phyloP scores from a whole-genome alignment of 192 early-diverging fungal genomes.

The Kickxella alabastrina region DNA sequence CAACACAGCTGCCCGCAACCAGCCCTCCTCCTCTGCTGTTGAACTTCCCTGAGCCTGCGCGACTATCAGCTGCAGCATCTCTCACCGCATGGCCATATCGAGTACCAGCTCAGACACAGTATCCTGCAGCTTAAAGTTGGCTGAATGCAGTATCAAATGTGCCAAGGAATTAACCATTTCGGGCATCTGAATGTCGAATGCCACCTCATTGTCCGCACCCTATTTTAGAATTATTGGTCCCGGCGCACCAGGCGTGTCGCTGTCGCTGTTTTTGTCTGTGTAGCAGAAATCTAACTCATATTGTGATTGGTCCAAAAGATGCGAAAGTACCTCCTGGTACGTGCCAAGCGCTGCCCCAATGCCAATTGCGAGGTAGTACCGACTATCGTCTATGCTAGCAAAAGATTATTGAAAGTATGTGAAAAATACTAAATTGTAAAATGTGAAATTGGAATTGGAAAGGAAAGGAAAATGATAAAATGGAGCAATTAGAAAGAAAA shows the following conservation, averaged over 20 bases:
- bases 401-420: too few relatives aligned
- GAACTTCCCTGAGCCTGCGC: too few relatives aligned
- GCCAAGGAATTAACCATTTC: slow-evolving; percentile 10
- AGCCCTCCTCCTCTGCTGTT: slow-evolving; percentile 2
- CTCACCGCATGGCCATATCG: slow-evolving; percentile 16
- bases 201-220: too few relatives aligned
- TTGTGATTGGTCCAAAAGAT: slow-evolving; percentile 25
- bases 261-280: neutral
- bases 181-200: too few relatives aligned
- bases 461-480: too few relatives aligned
- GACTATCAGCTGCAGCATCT: slow-evolving; percentile 15
- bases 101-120: slow-evolving; percentile 25
- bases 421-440: too few relatives aligned
- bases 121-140: slow-evolving; percentile 1
- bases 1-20: slow-evolving; percentile 10
- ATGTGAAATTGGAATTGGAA: too few relatives aligned
- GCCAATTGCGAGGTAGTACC: too few relatives aligned
- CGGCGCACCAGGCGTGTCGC: slow-evolving; percentile 12
- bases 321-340: slow-evolving; percentile 4
- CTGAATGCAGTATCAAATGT: slow-evolving; percentile 10
- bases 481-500: too few relatives aligned
- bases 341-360: too few relatives aligned
- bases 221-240: too few relatives aligned
- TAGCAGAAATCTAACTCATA: slow-evolving; percentile 12
- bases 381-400: too few relatives aligned